Conservation (phyloP, 306 rosid genomes). For the Calophaca sinica region DNA sequence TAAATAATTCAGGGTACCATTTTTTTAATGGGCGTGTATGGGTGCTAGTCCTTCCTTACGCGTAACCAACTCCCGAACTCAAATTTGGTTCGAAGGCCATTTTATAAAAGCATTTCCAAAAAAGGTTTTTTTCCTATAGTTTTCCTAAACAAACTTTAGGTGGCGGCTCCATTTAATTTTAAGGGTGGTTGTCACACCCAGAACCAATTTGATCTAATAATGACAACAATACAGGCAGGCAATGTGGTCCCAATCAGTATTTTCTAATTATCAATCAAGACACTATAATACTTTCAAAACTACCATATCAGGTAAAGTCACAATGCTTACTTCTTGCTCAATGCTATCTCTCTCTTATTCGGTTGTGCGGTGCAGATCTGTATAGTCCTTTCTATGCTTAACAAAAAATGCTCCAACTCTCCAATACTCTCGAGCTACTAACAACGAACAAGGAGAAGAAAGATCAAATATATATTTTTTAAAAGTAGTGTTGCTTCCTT, state of each 20-base stretch:
- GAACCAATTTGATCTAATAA: constrained; percentile 24
- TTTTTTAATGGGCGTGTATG: too few species aligned
- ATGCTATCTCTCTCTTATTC: constrained; percentile 96
- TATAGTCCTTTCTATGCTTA: constrained; percentile 90
- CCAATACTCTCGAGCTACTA: constrained; percentile 83
- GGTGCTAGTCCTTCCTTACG: too few species aligned
- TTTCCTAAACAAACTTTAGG: too few species aligned
- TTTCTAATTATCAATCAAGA: constrained; percentile 33
- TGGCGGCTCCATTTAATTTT: too few species aligned
- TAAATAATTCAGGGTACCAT: too few species aligned
- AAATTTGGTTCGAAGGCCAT: too few species aligned
- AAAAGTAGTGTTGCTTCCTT: constrained; percentile 8
- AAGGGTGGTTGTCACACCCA: too few species aligned
- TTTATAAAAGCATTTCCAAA: too few species aligned
- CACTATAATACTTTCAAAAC: constrained; percentile 35
- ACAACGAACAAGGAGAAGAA: constrained; percentile 38
- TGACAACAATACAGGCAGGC: neutral
- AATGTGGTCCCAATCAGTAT: constrained; percentile 29
- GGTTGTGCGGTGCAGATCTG: constrained; percentile 90
- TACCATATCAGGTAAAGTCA: constrained; percentile 25
- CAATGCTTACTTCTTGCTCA: constrained; percentile 86
- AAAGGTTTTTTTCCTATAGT: too few species aligned
- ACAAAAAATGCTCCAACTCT: constrained; percentile 78
- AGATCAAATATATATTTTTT: constrained; percentile 11
- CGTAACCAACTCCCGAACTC: too few species aligned